Percentiles rank a stretch among this genome's conserved stretches.
These are phyloP conservation scores for Kalmusia sp. DNA, from an alignment of 2,329 filamentous ascomycete species.

Conservation along the genomic window DNA sequence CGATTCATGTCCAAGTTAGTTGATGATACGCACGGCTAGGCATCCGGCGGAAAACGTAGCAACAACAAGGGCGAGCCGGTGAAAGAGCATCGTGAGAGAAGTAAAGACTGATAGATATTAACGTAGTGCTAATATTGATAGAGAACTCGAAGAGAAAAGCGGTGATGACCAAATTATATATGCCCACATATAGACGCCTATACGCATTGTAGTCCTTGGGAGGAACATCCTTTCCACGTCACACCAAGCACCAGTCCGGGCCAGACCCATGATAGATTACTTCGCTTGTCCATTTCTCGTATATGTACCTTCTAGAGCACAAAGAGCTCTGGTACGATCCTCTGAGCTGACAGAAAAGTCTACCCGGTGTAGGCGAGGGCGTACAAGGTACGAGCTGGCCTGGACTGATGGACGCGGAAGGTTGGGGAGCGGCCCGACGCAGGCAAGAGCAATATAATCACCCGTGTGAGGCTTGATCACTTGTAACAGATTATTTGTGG, in stretches of 20 bases:
- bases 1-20: background rate
- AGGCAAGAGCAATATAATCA: conserved; percentile 6
- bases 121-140: no score
- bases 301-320: conserved; percentile 6
- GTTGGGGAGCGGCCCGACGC: conserved; percentile 7
- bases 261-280: conserved; percentile 11
- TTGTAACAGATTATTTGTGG: no score
- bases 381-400: background rate
- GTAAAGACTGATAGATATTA: background rate
- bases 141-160: background rate
- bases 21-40: conserved; percentile 25
- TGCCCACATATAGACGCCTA: background rate
- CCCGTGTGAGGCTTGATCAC: background rate
- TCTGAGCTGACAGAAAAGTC: background rate
- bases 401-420: background rate
- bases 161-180: background rate
- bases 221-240: background rate
- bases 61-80: conserved; percentile 18
- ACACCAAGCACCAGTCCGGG: background rate
- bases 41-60: conserved; percentile 20
- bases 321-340: conserved; percentile 1
- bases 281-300: conserved; percentile 4
- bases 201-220: background rate
- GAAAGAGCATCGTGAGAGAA: conserved; percentile 26
- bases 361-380: background rate